Percentiles rank a stretch among this genome's conserved stretches.
Conservation (phyloP, 192 early-diverging fungal species). For the Paraglomus occultum region DNA sequence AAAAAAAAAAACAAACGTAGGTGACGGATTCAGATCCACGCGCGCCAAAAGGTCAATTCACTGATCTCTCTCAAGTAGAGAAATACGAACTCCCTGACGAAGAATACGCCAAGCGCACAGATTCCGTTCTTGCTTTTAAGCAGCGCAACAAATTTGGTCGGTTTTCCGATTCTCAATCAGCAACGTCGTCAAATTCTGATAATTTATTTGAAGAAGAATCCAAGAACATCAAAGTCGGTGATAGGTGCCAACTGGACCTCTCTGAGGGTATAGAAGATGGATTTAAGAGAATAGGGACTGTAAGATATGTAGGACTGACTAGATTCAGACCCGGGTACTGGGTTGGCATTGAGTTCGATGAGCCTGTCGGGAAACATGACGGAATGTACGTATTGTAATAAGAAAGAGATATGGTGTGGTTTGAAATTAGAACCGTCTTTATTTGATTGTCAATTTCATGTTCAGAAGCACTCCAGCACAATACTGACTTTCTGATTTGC, state of each 20-base stretch:
- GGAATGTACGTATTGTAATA: conserved; percentile 49
- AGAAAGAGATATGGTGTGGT: too few relatives aligned
- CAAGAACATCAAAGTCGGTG: conserved; percentile 64
- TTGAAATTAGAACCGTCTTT: too few relatives aligned
- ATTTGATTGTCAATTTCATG: too few relatives aligned
- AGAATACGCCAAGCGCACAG: conserved; percentile 79
- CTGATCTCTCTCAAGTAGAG: conserved; percentile 85
- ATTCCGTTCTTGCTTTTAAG: conserved; percentile 88
- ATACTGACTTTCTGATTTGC: too few relatives aligned
- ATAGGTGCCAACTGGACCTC: conserved; percentile 78
- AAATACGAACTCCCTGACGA: conserved; percentile 91
- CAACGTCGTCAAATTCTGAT: conserved; percentile 38
- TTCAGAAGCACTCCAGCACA: too few relatives aligned
- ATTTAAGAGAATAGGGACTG: conserved; percentile 57
- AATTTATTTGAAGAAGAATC: conserved; percentile 61
- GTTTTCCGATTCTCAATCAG: conserved; percentile 64
- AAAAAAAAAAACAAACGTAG: conserved; percentile 33
- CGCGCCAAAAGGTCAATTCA: conserved; percentile 67
- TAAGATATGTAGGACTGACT: conserved; percentile 71
- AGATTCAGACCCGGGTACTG: conserved; percentile 86
- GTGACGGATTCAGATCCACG: conserved; percentile 71
- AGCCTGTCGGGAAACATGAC: conserved; percentile 94
- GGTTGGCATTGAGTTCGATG: conserved; percentile 95
- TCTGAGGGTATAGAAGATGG: conserved; percentile 45
- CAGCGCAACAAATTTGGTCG: conserved; percentile 84